Base-by-base conservation (phyloP, 2,329 filamentous ascomycete genomes). In the Leptographium procerum region DNA sequence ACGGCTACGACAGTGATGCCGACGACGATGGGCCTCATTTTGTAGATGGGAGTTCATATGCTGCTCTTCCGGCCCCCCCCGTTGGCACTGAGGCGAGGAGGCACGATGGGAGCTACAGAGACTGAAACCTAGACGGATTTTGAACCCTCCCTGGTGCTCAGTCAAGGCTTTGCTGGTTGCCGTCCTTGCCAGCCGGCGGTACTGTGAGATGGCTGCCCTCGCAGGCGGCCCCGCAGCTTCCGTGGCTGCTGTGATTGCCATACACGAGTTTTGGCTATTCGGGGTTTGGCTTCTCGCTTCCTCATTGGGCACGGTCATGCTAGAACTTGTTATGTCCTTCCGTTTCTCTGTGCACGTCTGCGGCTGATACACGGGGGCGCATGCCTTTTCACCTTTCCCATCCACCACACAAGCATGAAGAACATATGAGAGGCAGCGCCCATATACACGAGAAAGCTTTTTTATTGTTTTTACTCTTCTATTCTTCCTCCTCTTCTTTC, bases 41-140 rank as follows among this genome's bases (percentile, higher is more conserved):
- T 64, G 66, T 70, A 52, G 75, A 79, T 61, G 76, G 73, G 57
- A 77, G 77, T 60, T 73, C 77, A 3, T 79, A 79, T 64, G 66
- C 71, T 50, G 66, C 71, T 50, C 66, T 80, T 55, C 73, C 77
- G 47, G 71, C 75, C 9, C 72, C 73, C 61, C 70, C 73, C 58
- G 64, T 70, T 56, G 71, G 68, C 11, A 68, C 70, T 57, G 69
- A 69, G 61, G 69, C 70, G 61, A 70, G 70, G 67, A 70, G 69
- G 63, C 74, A 66, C 66, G 53, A 63, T 66, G 59, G 59, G 10
- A 31, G 24, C 34, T 52, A 58, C 22, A 53, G 59, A 40, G 36
- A 26, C 33, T 55, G 31, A 59, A 33, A n/a, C n/a, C n/a, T n/a
- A n/a, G n/a, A n/a, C n/a, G n/a, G n/a, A n/a, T n/a, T n/a, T n/a